A percentile compares a stretch with the other conserved stretches of the same genome.
Conservation (phyloP, 129 eudicot species). For the Flaveria robusta region DNA sequence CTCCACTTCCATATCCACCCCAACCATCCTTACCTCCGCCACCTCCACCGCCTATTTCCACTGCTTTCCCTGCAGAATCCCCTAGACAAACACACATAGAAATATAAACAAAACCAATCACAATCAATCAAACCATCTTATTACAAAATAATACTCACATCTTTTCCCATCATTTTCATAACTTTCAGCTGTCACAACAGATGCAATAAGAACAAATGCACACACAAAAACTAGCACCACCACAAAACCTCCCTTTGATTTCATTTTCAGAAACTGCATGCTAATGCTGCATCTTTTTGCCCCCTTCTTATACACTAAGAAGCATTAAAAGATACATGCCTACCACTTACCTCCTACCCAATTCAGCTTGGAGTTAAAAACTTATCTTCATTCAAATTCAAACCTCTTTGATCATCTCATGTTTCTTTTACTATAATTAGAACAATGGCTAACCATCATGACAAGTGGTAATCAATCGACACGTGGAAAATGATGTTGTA, state of each 20-base stretch:
- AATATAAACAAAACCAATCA: constrained; percentile 18
- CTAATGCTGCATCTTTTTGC: not conserved
- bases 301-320: constrained; percentile 24
- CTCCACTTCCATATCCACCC: constrained; percentile 28
- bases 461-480: constrained; percentile 32
- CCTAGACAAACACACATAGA: constrained; percentile 23
- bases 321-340: constrained; percentile 30
- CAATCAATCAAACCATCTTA: constrained; percentile 23
- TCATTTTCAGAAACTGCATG: constrained; percentile 25
- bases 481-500: not conserved
- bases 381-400: constrained; percentile 26
- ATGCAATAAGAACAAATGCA: constrained; percentile 28
- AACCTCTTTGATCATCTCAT: constrained; percentile 31
- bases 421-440: constrained; percentile 21
- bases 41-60: constrained; percentile 29
- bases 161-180: constrained; percentile 26
- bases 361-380: constrained; percentile 32
- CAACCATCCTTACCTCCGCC: constrained; percentile 16
- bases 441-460: not conserved
- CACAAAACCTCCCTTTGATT: constrained; percentile 27
- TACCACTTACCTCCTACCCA: constrained; percentile 28
- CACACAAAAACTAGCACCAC: constrained; percentile 16
- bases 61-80: constrained; percentile 15
- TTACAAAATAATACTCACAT: constrained; percentile 26
- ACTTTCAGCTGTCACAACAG: constrained; percentile 9